Conservation (phyloP, 140 eudicot species). For the Stevia rebaudiana region DNA sequence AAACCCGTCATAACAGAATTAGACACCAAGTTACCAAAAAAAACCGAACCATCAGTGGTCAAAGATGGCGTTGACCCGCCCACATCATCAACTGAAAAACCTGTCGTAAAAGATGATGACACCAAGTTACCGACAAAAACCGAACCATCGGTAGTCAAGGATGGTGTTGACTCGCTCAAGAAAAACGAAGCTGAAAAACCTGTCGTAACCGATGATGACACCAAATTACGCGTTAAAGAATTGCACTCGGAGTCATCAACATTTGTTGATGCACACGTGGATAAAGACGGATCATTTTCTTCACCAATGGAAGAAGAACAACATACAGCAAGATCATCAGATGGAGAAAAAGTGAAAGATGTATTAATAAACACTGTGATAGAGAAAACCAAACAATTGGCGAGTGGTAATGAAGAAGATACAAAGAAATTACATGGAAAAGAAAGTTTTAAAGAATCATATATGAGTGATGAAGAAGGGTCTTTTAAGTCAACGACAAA, state of each 20-base stretch:
- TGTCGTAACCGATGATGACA: conserved; percentile 12
- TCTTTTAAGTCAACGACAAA: not conserved
- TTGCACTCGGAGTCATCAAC: not conserved
- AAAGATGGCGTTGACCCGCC: conserved; percentile 20
- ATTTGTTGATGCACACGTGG: not conserved
- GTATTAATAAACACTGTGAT: not conserved
- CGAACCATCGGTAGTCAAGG: conserved; percentile 19
- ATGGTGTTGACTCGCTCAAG: conserved; percentile 8
- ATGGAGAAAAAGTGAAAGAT: conserved; percentile 13
- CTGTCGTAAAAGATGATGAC: conserved; percentile 13
- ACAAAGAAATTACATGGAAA: not conserved
- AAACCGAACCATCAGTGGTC: not conserved
- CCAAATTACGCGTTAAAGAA: conserved; percentile 1
- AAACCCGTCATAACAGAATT: too few relatives aligned
- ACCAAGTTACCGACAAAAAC: conserved; percentile 8
- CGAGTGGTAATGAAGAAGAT: conserved; percentile 2
- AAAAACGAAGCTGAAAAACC: conserved; percentile 24
- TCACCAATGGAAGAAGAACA: not conserved
- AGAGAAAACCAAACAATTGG: not conserved
- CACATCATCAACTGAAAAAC: conserved; percentile 12
- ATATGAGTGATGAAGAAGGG: not conserved
- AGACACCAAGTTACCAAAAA: too few relatives aligned
- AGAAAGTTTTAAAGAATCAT: conserved; percentile 3
- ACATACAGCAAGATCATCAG: not conserved
- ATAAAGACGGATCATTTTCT: not conserved